Conservation (phyloP, 2,329 filamentous ascomycete genomes). For the Clarireedia homoeocarpa region DNA sequence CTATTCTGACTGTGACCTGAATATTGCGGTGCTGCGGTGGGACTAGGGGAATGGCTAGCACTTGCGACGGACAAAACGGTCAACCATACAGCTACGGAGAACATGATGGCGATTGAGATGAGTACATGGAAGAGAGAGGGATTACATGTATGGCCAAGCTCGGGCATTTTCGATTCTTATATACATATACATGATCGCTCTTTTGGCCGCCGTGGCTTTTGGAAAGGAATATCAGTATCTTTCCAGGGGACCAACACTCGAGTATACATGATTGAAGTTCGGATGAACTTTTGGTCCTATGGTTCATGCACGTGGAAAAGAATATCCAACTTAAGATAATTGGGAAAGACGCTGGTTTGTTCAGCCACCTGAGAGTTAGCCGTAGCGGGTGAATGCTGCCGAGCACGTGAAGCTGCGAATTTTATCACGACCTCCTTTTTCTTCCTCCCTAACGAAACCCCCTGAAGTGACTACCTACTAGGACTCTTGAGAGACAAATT, state of each 20-base stretch:
- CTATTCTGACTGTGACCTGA: neutral
- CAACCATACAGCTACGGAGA: neutral
- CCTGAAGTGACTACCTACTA: neutral
- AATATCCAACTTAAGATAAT: neutral
- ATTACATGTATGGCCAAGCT: neutral
- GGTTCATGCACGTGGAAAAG: constrained; percentile 4
- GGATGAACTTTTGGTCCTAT: constrained; percentile 5
- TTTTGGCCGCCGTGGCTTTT: neutral
- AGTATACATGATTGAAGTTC: neutral
- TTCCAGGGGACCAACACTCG: neutral
- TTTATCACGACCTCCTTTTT: neutral
- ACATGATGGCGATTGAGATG: neutral
- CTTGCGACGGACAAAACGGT: neutral
- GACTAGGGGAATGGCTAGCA: neutral
- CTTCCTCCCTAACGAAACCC: neutral
- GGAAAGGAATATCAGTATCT: neutral
- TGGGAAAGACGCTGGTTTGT: neutral
- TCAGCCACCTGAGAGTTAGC: too few relatives aligned
- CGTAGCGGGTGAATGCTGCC: neutral
- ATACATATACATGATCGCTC: neutral
- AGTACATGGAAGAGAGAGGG: neutral
- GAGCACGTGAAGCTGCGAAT: neutral
- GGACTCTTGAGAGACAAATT: neutral
- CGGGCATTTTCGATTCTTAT: neutral
- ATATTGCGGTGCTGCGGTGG: neutral